Conservation (phyloP, 2,329 filamentous ascomycete genomes). For the Catunica adiposa region DNA sequence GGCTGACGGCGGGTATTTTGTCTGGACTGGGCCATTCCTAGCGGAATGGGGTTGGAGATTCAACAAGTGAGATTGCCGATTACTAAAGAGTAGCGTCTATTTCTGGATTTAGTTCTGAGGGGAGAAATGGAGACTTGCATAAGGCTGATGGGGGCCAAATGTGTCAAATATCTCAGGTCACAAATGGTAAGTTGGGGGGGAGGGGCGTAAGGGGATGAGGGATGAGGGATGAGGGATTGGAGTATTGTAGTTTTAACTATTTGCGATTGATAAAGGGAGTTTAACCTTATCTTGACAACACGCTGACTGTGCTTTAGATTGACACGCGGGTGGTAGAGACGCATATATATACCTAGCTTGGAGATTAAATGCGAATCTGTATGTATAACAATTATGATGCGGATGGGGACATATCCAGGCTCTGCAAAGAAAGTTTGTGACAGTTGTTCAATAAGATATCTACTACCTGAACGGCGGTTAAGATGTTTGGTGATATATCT, state of each 20-base stretch:
- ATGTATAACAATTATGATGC: no score
- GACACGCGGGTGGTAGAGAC: not conserved
- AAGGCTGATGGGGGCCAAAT: not conserved
- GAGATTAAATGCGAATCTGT: no score
- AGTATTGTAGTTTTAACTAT: not conserved
- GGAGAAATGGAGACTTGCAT: not conserved
- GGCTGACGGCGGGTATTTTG: no score
- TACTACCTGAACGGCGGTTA: no score
- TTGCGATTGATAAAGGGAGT: no score
- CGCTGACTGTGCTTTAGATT: not conserved
- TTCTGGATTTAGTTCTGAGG: not conserved
- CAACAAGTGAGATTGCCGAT: not conserved
- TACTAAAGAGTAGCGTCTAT: slow-evolving; percentile 22
- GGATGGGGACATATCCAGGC: no score
- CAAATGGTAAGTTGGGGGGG: not conserved
- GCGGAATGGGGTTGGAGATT: not conserved
- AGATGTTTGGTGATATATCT: not conserved
- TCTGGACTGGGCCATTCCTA: no score
- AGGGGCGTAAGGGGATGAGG: no score
- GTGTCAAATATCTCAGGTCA: not conserved
- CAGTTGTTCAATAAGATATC: no score
- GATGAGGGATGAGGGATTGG: not conserved
- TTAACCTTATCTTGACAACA: not conserved
- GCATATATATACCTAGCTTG: not conserved
- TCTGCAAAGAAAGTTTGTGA: no score